Percentiles rank a stretch among this genome's conserved stretches.
Conservation (phyloP, 179 eudicot species). For the Amaranthus tricolor region DNA sequence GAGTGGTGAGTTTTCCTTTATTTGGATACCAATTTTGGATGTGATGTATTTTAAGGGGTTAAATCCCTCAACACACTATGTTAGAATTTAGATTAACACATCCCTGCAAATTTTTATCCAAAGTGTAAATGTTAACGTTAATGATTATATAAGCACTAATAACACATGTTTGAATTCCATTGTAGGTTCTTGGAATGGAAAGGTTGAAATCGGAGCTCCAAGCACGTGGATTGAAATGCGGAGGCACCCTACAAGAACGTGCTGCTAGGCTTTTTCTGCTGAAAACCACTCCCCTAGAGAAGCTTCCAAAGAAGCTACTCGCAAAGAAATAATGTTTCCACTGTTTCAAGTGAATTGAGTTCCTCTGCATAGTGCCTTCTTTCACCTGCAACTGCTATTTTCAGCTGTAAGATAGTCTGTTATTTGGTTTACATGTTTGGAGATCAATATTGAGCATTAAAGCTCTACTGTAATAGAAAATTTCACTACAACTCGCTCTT, state of each 20-base stretch:
- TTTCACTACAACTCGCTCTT: constrained; percentile 1
- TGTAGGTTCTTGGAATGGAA: constrained; percentile 84
- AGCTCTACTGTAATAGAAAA: neutral
- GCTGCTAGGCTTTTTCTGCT: constrained; percentile 92
- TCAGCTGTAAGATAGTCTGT: constrained; percentile 18
- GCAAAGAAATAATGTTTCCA: constrained; percentile 71
- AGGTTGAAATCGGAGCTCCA: constrained; percentile 82
- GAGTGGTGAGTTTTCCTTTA: too few species aligned
- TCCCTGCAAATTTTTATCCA: too few species aligned
- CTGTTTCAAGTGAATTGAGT: neutral
- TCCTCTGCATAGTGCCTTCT: neutral
- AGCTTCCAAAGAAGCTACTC: constrained; percentile 85
- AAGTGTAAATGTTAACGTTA: neutral
- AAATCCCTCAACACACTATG: too few species aligned
- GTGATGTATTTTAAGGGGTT: too few species aligned
- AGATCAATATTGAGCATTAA: neutral
- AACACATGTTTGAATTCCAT: neutral
- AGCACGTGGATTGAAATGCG: constrained; percentile 77
- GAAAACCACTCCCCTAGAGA: constrained; percentile 82
- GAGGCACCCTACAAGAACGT: constrained; percentile 91
- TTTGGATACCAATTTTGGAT: too few species aligned
- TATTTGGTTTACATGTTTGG: neutral
- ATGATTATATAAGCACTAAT: neutral
- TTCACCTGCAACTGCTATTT: neutral
- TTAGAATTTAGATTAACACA: too few species aligned